phyloP scores from a whole-genome alignment of 2,329 filamentous ascomycete genomes.

The Fusarium caatingaense region DNA sequence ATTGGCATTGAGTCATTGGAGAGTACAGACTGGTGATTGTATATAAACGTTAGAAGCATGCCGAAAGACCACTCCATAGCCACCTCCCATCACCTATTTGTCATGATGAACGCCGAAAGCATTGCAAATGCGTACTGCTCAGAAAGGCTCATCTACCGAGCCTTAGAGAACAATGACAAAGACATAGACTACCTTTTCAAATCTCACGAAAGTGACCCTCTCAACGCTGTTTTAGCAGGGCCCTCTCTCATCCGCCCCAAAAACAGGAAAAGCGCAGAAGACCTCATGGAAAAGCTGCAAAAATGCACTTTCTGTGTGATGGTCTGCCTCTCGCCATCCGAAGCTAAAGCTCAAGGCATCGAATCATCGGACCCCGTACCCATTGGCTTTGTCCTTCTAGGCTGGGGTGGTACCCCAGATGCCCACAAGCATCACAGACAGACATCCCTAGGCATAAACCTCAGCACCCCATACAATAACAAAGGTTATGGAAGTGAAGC shows the following conservation, averaged over 20 bases:
- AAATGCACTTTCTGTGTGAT: background rate
- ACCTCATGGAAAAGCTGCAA: background rate
- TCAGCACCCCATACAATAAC: conserved; percentile 47
- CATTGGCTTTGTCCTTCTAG: background rate
- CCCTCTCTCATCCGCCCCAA: background rate
- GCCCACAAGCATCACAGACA: background rate
- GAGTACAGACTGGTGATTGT: background rate
- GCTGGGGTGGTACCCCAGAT: background rate
- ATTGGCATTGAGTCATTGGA: background rate
- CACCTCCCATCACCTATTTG: background rate
- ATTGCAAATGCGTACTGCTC: background rate
- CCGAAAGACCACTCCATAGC: background rate
- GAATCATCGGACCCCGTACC: background rate
- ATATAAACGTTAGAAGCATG: background rate
- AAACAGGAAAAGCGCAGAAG: conserved; percentile 1
- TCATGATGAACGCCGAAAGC: background rate
- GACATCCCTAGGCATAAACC: background rate
- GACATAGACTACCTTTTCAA: conserved; percentile 2
- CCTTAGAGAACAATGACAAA: background rate
- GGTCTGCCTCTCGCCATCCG: background rate
- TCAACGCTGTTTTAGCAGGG: background rate
- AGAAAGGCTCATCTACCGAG: conserved; percentile 1
- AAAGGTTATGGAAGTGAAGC: conserved; percentile 60
- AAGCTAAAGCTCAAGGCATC: background rate
- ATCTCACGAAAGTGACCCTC: background rate